These are phyloP conservation scores for Syzygium aromaticum DNA, from an alignment of 345 rosid species.

Conservation along the genomic window DNA sequence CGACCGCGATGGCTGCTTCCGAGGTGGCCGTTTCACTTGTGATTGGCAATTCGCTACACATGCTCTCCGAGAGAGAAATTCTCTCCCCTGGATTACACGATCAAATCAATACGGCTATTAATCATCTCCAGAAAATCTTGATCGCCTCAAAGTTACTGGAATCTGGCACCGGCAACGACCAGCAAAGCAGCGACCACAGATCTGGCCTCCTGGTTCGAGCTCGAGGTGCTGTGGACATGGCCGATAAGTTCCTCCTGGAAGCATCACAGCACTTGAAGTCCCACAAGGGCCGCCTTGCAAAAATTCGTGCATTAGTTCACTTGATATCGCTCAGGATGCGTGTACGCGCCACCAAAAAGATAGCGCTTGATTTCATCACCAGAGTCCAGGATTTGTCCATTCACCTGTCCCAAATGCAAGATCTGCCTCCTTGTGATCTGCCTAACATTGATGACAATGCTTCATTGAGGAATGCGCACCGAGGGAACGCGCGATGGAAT, in stretches of 20 bases:
- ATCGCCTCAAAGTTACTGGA: background rate
- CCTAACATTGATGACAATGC: fast-evolving
- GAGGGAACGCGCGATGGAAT: fast-evolving
- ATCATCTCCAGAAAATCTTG: background rate
- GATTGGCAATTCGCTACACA: background rate
- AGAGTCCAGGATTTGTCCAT: fast-evolving
- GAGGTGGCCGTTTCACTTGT: background rate
- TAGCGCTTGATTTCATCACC: fast-evolving
- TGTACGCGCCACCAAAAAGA: fast-evolving
- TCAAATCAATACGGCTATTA: background rate
- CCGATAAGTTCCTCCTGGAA: background rate
- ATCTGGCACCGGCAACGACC: background rate
- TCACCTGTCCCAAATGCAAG: background rate
- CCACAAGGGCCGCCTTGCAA: background rate
- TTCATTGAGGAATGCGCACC: background rate
- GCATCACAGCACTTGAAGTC: background rate
- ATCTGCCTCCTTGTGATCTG: fast-evolving
- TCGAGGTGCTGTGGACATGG: background rate
- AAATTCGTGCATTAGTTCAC: fast-evolving
- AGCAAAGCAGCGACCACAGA: background rate
- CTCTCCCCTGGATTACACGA: background rate
- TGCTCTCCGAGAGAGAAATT: background rate
- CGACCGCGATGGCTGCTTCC: background rate
- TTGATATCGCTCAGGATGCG: background rate
- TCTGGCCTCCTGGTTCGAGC: background rate